These are phyloP conservation scores for Melampsora americana DNA, from an alignment of 1,284 basidiomycete genomes.

Conservation along the genomic window DNA sequence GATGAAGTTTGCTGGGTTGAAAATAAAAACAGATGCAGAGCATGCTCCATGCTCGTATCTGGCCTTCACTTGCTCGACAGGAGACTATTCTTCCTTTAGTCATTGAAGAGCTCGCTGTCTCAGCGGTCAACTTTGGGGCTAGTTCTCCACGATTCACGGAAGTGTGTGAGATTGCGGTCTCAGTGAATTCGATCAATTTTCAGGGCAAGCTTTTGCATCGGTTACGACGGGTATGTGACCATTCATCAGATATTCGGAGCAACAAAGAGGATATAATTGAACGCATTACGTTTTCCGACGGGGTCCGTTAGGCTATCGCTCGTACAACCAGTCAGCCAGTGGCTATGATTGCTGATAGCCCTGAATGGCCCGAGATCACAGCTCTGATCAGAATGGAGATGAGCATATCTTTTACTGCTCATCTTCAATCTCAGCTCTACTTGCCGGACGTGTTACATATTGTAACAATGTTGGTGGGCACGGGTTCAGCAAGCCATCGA, in stretches of 20 bases:
- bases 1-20: no score
- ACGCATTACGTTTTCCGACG: constrained; percentile 13
- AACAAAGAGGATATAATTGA: constrained; percentile 13
- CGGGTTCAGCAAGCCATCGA: constrained; percentile 69
- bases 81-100: constrained; percentile 62
- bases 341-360: constrained; percentile 65
- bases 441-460: constrained; percentile 77
- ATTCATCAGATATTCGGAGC: constrained; percentile 10
- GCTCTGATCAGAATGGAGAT: constrained; percentile 70
- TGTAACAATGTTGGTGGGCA: constrained; percentile 69
- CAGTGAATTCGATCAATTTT: constrained; percentile 71
- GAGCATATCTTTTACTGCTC: constrained; percentile 68
- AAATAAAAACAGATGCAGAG: constrained; percentile 22
- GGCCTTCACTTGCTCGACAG: constrained; percentile 41
- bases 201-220: constrained; percentile 72
- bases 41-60: constrained; percentile 36
- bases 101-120: constrained; percentile 71
- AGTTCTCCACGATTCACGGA: constrained; percentile 71
- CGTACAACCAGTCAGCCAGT: constrained; percentile 68
- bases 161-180: constrained; percentile 69
- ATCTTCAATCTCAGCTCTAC: constrained; percentile 65
- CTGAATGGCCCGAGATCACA: constrained; percentile 78
- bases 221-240: constrained; percentile 65
- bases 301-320: constrained; percentile 62
- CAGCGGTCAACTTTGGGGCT: constrained; percentile 73